A percentile compares a stretch with the other conserved stretches of the same genome.
phyloP scores from a whole-genome alignment of 2,329 filamentous ascomycete species.

The Alternaria incomplexa region DNA sequence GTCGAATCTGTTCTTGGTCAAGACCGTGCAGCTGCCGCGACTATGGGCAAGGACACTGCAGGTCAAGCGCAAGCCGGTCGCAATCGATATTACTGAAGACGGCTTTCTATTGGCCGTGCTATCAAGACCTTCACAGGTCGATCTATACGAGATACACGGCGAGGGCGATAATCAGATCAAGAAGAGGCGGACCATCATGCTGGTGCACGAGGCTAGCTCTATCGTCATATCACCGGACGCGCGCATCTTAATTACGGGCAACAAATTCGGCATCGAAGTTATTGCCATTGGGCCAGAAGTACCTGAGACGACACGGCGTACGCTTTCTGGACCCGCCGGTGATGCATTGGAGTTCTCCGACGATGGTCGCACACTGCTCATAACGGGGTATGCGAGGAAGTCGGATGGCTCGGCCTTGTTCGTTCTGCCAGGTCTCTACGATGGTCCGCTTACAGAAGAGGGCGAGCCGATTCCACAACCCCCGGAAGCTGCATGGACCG shows the following conservation, averaged over 20 bases:
- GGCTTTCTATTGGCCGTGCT: constrained; percentile 78
- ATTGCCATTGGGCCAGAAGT: constrained; percentile 72
- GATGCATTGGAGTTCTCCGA: constrained; percentile 49
- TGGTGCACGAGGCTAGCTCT: constrained; percentile 79
- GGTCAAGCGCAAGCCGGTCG: constrained; percentile 51
- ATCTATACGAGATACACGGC: constrained; percentile 74
- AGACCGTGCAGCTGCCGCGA: constrained; percentile 44
- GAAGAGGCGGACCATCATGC: constrained; percentile 72
- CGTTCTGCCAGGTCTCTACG: constrained; percentile 47
- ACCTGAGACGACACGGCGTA: constrained; percentile 42
- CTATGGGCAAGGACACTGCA: constrained; percentile 46
- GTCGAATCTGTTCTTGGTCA: constrained; percentile 48
- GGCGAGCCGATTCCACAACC: constrained; percentile 46
- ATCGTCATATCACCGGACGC: constrained; percentile 83
- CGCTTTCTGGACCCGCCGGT: constrained; percentile 45
- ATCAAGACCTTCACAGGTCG: constrained; percentile 81
- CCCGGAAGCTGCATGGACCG: constrained; percentile 48
- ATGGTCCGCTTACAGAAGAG: constrained; percentile 49
- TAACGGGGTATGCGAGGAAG: constrained; percentile 47
- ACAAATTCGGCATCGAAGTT: constrained; percentile 88
- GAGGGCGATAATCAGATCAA: constrained; percentile 61
- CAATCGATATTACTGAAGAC: constrained; percentile 80
- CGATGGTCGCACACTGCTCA: constrained; percentile 48
- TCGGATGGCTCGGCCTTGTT: constrained; percentile 46
- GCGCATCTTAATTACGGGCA: constrained; percentile 81